Percentiles rank a stretch among this genome's conserved stretches.
Conservation (phyloP, 179 eudicot genomes). For the Patellifolia procumbens region DNA sequence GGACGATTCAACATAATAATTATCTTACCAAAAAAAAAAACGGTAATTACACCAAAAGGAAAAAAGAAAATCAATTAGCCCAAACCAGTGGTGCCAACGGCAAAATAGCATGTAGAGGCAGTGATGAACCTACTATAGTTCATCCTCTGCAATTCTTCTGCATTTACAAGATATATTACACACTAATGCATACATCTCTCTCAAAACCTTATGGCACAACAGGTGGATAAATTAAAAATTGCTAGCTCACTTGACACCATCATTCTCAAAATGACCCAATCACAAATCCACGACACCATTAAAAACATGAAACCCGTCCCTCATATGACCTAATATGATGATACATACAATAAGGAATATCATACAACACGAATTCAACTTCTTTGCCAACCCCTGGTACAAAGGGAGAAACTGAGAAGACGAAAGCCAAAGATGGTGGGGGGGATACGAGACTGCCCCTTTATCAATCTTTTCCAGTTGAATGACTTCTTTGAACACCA, state of each 20-base stretch:
- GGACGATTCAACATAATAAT: too few species aligned
- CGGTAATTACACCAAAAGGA: background rate
- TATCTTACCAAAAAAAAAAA: too few species aligned
- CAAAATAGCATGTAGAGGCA: background rate
- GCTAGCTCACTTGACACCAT: conserved; percentile 18
- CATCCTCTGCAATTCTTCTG: conserved; percentile 1
- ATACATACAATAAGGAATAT: background rate
- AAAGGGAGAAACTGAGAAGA: background rate
- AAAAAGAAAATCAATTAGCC: background rate
- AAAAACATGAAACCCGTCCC: conserved; percentile 6
- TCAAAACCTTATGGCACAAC: conserved; percentile 19
- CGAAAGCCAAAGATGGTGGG: background rate
- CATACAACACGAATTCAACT: conserved; percentile 18
- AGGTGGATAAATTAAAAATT: conserved; percentile 3
- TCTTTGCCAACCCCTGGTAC: conserved; percentile 7
- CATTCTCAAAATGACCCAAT: background rate
- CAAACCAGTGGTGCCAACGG: background rate
- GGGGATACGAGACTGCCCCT: background rate
- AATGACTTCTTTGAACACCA: conserved; percentile 71
- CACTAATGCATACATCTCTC: conserved; percentile 16
- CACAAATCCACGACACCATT: conserved; percentile 6
- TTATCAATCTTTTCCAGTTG: conserved; percentile 27
- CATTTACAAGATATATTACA: background rate
- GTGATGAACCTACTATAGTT: background rate
- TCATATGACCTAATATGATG: conserved; percentile 17